phyloP scores from a whole-genome alignment of 768 basidiomycete species.

The Hypsizygus marmoreus region DNA sequence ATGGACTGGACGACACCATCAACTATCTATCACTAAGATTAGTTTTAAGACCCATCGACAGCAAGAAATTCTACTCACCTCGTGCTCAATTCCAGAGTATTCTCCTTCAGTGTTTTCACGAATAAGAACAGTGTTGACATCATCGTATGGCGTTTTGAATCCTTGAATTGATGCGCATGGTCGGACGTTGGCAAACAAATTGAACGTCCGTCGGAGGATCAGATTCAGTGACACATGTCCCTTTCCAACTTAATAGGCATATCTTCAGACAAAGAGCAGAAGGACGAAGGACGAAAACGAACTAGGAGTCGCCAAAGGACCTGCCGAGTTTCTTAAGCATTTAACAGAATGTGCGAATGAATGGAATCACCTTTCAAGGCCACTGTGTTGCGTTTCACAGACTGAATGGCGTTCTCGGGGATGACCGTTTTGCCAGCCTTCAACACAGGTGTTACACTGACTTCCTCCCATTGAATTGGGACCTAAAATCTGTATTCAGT shows the following conservation, averaged over 20 bases:
- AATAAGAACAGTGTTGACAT: constrained; percentile 97
- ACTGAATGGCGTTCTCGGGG: constrained; percentile 86
- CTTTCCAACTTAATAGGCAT: constrained; percentile 76
- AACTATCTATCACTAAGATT: constrained; percentile 59
- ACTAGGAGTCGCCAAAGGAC: constrained; percentile 98
- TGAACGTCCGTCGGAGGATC: constrained; percentile 95
- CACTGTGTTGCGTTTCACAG: constrained; percentile 95
- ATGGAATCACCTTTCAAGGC: constrained; percentile 83
- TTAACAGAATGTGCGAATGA: neutral
- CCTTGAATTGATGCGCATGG: constrained; percentile 96
- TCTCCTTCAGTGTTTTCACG: constrained; percentile 99
- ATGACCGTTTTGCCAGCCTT: constrained; percentile 97
- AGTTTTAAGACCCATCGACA: neutral
- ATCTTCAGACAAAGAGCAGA: constrained; percentile 8
- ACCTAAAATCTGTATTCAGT: constrained; percentile 55
- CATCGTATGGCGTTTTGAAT: constrained; percentile 97
- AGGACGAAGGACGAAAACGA: constrained; percentile 30
- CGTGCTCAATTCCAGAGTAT: constrained; percentile 99
- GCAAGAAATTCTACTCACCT: constrained; percentile 51
- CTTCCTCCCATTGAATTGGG: constrained; percentile 99
- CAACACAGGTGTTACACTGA: constrained; percentile 91
- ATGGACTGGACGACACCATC: constrained; percentile 99
- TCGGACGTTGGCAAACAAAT: constrained; percentile 97
- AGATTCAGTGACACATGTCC: constrained; percentile 98
- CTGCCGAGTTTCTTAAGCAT: constrained; percentile 36